A percentile compares a stretch with the other conserved stretches of the same genome.
Conservation (phyloP, 2,329 filamentous ascomycete genomes). For the Fusarium guadeloupense region DNA sequence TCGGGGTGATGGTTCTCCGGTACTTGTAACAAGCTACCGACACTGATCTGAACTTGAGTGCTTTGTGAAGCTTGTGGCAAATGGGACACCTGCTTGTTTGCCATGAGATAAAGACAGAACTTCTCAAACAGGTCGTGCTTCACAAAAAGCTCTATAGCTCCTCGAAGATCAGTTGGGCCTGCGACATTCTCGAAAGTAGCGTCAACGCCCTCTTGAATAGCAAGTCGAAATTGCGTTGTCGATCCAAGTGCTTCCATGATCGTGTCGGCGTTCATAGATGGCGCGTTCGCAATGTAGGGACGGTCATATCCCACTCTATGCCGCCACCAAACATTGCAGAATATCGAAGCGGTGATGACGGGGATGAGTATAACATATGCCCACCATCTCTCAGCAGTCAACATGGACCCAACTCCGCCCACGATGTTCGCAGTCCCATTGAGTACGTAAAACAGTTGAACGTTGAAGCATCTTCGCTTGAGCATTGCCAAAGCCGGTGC, state of each 20-base stretch:
- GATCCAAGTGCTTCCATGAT: constrained; percentile 21
- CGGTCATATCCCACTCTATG: constrained; percentile 55
- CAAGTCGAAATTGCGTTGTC: constrained; percentile 12
- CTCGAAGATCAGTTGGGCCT: not conserved
- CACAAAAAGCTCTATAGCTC: constrained; percentile 16
- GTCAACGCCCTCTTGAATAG: constrained; percentile 3
- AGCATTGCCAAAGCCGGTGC: constrained; percentile 44
- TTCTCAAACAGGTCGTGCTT: constrained; percentile 33
- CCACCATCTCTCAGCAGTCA: constrained; percentile 62
- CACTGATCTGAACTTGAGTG: not conserved
- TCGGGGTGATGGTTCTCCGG: constrained; percentile 9
- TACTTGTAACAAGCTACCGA: not conserved
- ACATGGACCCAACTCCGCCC: constrained; percentile 59
- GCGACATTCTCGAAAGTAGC: constrained; percentile 3
- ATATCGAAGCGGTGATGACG: constrained; percentile 56
- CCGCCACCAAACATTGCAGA: constrained; percentile 61
- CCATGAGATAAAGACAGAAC: constrained; percentile 18
- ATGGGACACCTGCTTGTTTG: not conserved
- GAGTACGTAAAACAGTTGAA: constrained; percentile 54
- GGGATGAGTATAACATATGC: constrained; percentile 62
- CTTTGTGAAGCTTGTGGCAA: not conserved
- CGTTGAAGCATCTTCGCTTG: constrained; percentile 49
- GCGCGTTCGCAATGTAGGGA: constrained; percentile 10
- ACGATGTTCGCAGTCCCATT: constrained; percentile 58
- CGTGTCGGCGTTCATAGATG: not conserved